Evolutionary conservation across 2,329 filamentous ascomycete species (phyloP), one percentile per base, ranked within the genome.

Genomic region (Bipolaris oryzae): DNA sequence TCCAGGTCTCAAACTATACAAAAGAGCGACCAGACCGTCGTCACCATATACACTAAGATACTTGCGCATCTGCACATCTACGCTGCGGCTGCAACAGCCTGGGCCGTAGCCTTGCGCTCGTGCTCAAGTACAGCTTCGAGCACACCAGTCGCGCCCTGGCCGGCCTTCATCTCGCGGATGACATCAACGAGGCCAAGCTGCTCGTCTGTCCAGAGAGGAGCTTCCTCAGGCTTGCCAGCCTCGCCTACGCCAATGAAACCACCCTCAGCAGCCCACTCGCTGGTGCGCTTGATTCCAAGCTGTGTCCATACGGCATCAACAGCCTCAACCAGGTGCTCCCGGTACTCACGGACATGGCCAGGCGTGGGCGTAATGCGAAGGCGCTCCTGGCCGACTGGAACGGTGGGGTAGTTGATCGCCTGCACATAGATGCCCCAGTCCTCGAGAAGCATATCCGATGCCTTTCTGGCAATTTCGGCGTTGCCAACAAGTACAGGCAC

Each of bases 331-430:
- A 99, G 87, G 69, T 96, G 87, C 64, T 96, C 89, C 60, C 92
- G 91, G 79, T 90, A 92, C 67, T 91, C 86, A 78, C 89, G 89
- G 53, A 86, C 87, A 76, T 99, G 95, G 41, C 95, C 95, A 0
- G 95, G 95, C 1, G 95, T 99, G 0, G 95, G 95, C 1, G 95
- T 99, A 76, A 99, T 92, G 65, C 95, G 90, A 54, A 99, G 88
- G 56, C 95, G 89, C 79, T 99, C 95, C 81, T 99, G 93, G n/a
- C 95, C 95, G 6, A 96, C 92, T 2, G 95, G 95, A 2, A 99
- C 95, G 49, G 95, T 99, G 2, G 95, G 95, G 79, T 98, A 98
- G 81, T 99, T 99, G 84, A 99, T 98, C 53, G 92, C 92, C 80
- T 99, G 95, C 23, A 99, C 95, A 75, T 99, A 99, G 74, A 99